phyloP scores from a whole-genome alignment of 208 protist species.

The Kentomonas sorsogonicus region DNA sequence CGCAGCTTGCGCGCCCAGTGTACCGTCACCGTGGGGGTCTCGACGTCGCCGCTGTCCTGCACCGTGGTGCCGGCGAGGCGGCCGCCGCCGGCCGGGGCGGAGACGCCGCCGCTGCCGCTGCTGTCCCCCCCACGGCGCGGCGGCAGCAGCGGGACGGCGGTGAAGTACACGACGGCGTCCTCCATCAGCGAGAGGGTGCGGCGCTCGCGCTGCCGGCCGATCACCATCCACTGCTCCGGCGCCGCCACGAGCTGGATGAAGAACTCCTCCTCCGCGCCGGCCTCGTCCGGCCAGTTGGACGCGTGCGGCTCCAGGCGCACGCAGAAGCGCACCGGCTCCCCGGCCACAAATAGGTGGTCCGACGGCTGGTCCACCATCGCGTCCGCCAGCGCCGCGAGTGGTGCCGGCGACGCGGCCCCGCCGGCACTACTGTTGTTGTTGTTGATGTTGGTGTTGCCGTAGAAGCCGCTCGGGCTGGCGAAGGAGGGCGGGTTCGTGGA shows the following conservation, averaged over 20 bases:
- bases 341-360: constrained; percentile 51
- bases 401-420: not conserved
- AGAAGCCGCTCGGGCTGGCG: not conserved
- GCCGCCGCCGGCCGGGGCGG: constrained; percentile 4
- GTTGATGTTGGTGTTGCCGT: not conserved
- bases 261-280: constrained; percentile 60
- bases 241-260: constrained; percentile 64
- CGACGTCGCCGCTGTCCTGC: constrained; percentile 29
- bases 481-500: no score
- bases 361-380: constrained; percentile 42
- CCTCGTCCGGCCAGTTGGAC: constrained; percentile 77
- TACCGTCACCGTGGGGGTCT: constrained; percentile 61
- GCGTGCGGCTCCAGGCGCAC: constrained; percentile 62
- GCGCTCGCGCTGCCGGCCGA: constrained; percentile 67
- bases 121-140: not conserved
- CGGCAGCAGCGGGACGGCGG: constrained; percentile 61
- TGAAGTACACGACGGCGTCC: constrained; percentile 55
- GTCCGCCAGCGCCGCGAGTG: constrained; percentile 21
- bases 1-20: constrained; percentile 33
- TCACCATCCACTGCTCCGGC: constrained; percentile 68
- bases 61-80: constrained; percentile 22
- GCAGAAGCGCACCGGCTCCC: constrained; percentile 72
- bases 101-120: not conserved
- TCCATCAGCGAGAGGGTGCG: constrained; percentile 68
- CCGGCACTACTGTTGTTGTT: not conserved